Evolutionary conservation across 2,329 filamentous ascomycete genomes (phyloP), one percentile per base, ranked within the genome.

Genomic region (Colletotrichum tamarilloi): DNA sequence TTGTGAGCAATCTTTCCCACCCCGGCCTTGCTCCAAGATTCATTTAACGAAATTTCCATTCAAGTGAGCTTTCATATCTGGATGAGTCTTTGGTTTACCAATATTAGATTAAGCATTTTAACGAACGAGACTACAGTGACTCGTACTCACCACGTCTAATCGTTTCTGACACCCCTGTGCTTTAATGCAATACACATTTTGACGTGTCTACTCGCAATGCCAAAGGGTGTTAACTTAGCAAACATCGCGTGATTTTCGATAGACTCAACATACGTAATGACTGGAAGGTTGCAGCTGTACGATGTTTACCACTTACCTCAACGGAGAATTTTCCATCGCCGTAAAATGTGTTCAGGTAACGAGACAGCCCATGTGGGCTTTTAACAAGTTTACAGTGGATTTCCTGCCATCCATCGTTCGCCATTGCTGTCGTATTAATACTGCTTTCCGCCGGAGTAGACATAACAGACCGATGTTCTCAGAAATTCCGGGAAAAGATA

Each of bases 261-360:
- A 38, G 35, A 6, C 12, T 38, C 3, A 7, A 11, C 9, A 11
- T 38, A 14, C 11, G 35, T 38, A 14, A 38, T 38, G 35, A 14
- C 35, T 38, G 35, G 9, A 14, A 38, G 35, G 12, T 38, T 38
- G 5, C 35, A 38, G 35, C 35, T 11, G 35, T 9, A 38, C 11
- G 11, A 49, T 4, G n/a, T 57, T 5, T 2, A 19, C 9, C 2
- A 19, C 16, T 32, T 57, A 57, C 55, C 26, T 57, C 55, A 5
- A 57, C 12, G 8, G 22, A 24, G 3, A 57, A 57, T 4, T 30
- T 57, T 9, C 55, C 55, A 24, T 57, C 55, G 12, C 55, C 55
- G 14, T 57, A 57, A 1, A 57, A 68, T 3, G 46, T 46, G 46
- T 63, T 67, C 69, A 64, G 73, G n/a, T 65, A 68, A 9, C 62